These are phyloP conservation scores for Vanrija sp. DNA, from an alignment of 1,284 basidiomycete genomes.

Conservation along the genomic window DNA sequence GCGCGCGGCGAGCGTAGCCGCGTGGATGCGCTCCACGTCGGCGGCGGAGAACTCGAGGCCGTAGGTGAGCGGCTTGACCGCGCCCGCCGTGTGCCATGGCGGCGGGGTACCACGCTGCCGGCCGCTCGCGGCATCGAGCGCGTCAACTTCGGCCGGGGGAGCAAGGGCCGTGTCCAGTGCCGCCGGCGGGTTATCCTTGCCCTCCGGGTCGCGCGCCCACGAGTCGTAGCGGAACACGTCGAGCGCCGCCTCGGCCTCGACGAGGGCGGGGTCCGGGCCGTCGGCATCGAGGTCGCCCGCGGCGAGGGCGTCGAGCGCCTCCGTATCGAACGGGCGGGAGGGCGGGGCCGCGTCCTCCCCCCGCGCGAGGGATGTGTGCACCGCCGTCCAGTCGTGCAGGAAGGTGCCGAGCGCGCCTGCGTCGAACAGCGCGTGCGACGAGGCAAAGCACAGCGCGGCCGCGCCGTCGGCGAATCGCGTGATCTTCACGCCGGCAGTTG, in stretches of 20 bases:
- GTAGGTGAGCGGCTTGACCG: constrained; percentile 39
- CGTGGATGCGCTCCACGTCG: constrained; percentile 46
- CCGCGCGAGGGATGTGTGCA: neutral
- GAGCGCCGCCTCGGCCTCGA: neutral
- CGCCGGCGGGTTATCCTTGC: neutral
- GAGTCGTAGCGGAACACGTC: constrained; percentile 17
- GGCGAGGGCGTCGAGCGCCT: neutral
- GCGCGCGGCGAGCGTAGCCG: neutral
- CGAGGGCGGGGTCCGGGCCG: neutral
- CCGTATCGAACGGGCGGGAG: neutral
- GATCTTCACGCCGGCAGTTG: constrained; percentile 5
- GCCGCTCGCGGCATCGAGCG: constrained; percentile 14
- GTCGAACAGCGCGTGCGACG: constrained; percentile 6
- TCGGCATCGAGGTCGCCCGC: constrained; percentile 5
- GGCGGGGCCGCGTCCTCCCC: neutral
- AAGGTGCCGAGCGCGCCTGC: constrained; percentile 5
- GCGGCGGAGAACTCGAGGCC: constrained; percentile 46
- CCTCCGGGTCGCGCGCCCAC: constrained; percentile 2
- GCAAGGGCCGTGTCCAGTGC: neutral
- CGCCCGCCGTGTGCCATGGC: constrained; percentile 49
- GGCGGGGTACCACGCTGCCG: constrained; percentile 36
- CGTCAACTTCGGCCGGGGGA: neutral
- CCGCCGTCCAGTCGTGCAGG: constrained; percentile 2
- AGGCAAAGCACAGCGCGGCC: neutral
- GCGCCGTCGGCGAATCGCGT: constrained; percentile 8